Percentiles rank a stretch among this genome's conserved stretches.
These are phyloP conservation scores for Lipomyces spencermartinsiae DNA, from an alignment of 805 yeast genomes.

Conservation along the genomic window DNA sequence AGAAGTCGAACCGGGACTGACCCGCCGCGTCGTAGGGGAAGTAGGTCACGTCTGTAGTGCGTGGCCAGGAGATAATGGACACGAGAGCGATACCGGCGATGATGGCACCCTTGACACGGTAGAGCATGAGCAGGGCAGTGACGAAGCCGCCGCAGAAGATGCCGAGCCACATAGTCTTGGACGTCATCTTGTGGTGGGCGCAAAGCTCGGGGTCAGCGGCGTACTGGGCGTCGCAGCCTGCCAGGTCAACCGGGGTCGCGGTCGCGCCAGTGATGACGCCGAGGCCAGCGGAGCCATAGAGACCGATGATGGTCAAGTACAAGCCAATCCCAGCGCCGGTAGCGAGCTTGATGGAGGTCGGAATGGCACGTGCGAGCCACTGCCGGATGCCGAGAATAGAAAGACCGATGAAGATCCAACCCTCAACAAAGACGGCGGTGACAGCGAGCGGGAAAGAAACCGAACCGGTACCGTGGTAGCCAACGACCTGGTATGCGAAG, in stretches of 20 bases:
- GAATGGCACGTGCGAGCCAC: constrained; percentile 41
- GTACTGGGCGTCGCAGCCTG: constrained; percentile 38
- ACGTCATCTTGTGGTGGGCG: constrained; percentile 31
- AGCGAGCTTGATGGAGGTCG: constrained; percentile 37
- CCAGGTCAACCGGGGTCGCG: constrained; percentile 37
- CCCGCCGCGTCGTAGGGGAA: constrained; percentile 38
- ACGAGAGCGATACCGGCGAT: constrained; percentile 38
- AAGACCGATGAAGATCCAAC: constrained; percentile 39
- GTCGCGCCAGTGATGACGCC: constrained; percentile 38
- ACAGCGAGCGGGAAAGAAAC: constrained; percentile 38
- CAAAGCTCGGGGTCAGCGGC: constrained; percentile 26
- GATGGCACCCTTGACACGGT: constrained; percentile 39
- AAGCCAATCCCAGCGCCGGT: constrained; percentile 41
- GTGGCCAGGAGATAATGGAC: constrained; percentile 40
- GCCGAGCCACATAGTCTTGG: constrained; percentile 39
- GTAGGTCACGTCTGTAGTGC: constrained; percentile 33
- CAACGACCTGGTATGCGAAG: constrained; percentile 41
- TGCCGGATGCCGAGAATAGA: constrained; percentile 40
- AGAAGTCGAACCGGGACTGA: constrained; percentile 35
- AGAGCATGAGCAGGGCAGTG: constrained; percentile 37
- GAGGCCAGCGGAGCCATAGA: constrained; percentile 39
- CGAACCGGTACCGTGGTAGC: constrained; percentile 39
- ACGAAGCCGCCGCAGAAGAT: constrained; percentile 39
- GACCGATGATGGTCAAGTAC: constrained; percentile 39
- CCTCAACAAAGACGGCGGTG: constrained; percentile 41